phyloP scores from a whole-genome alignment of 139 green algal genomes.

The Chlamydomonas sp. region DNA sequence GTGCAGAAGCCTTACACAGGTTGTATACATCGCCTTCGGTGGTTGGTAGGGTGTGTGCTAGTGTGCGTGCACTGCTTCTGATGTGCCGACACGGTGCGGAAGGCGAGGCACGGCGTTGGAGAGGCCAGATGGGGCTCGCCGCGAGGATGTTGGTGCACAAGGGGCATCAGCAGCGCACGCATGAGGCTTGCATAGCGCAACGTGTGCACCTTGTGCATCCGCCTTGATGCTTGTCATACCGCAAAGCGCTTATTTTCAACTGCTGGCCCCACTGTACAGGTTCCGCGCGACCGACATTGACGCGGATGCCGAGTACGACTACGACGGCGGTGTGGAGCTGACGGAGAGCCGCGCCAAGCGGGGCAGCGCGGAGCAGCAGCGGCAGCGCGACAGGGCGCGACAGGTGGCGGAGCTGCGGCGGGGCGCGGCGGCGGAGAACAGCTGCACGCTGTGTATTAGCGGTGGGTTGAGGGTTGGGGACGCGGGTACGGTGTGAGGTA shows the following conservation, averaged over 20 bases:
- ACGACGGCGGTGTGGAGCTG: slow-evolving; percentile 88
- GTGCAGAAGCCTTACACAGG: not conserved
- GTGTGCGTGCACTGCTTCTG: no score
- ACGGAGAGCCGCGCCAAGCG: slow-evolving; percentile 54
- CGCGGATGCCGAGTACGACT: slow-evolving; percentile 96
- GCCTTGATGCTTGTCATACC: no score
- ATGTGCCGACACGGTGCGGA: no score
- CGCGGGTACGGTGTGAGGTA: not conserved
- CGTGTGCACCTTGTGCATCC: no score
- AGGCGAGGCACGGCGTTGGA: not conserved
- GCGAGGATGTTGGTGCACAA: no score
- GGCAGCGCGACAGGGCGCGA: slow-evolving; percentile 31
- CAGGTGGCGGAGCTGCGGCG: slow-evolving; percentile 44
- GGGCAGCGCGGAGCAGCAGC: slow-evolving; percentile 42
- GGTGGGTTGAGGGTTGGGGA: not conserved
- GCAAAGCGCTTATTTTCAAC: no score
- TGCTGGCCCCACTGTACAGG: not conserved
- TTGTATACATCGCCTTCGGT: not conserved
- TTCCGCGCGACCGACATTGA: slow-evolving; percentile 74
- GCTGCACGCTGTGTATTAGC: slow-evolving; percentile 43
- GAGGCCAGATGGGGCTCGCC: not conserved
- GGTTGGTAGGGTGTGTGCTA: not conserved
- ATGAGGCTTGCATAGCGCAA: no score
- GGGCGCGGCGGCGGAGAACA: slow-evolving; percentile 41
- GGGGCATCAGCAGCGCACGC: no score